phyloP scores from a whole-genome alignment of 768 basidiomycete genomes.

The Scleroderma bovista region DNA sequence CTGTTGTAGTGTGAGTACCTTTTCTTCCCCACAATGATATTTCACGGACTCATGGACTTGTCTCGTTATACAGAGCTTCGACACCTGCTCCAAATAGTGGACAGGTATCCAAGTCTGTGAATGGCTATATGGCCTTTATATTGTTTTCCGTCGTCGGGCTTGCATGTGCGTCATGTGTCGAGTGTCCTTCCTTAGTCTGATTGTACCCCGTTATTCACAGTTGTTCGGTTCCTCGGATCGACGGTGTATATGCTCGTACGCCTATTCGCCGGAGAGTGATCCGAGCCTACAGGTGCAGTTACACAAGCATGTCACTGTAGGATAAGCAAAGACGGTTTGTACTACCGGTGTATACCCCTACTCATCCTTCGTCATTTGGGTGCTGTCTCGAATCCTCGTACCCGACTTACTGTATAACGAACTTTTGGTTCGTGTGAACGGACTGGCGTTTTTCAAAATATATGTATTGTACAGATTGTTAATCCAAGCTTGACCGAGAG shows the following conservation, averaged over 20 bases:
- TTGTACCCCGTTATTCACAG: constrained; percentile 44
- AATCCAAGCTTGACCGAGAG: too few relatives aligned
- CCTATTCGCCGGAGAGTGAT: constrained; percentile 80
- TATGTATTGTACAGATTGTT: too few relatives aligned
- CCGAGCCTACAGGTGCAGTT: neutral
- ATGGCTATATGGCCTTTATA: constrained; percentile 86
- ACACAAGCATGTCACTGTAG: too few relatives aligned
- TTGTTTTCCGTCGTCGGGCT: constrained; percentile 85
- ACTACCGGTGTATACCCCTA: neutral
- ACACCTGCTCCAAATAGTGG: constrained; percentile 46
- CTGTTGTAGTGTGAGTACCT: constrained; percentile 61
- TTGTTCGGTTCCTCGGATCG: constrained; percentile 80
- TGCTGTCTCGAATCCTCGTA: neutral
- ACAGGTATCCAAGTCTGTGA: constrained; percentile 52
- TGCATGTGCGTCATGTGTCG: constrained; percentile 57
- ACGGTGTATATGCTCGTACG: constrained; percentile 80
- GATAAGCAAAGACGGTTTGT: neutral
- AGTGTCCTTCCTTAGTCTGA: neutral
- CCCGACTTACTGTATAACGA: neutral
- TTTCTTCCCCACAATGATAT: too few relatives aligned
- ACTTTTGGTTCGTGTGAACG: too few relatives aligned
- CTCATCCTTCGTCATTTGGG: neutral
- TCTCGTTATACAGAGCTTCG: constrained; percentile 20
- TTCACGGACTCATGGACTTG: too few relatives aligned
- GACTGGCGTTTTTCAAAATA: too few relatives aligned